These are phyloP conservation scores for Acrocalymma vagum DNA, from an alignment of 2,329 filamentous ascomycete species.

Conservation along the genomic window DNA sequence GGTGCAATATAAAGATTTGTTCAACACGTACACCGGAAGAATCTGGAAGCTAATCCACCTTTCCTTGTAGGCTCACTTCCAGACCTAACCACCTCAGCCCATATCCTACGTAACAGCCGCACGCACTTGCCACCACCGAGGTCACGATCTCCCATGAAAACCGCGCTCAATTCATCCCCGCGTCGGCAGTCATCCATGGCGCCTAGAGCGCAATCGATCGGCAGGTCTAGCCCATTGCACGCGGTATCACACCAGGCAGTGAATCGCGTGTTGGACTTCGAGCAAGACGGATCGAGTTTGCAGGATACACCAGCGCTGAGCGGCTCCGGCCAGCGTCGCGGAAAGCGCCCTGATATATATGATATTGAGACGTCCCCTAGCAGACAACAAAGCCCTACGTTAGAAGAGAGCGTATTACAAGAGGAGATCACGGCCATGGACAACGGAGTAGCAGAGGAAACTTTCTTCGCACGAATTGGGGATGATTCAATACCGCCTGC, in stretches of 20 bases:
- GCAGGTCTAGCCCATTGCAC: constrained; percentile 35
- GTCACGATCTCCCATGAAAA: constrained; percentile 71
- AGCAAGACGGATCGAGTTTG: constrained; percentile 46
- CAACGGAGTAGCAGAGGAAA: constrained; percentile 36
- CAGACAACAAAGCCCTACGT: constrained; percentile 29
- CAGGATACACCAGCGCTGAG: constrained; percentile 43
- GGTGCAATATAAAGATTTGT: no score
- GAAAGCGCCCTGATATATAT: constrained; percentile 39
- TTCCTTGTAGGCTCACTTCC: constrained; percentile 56
- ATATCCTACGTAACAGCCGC: constrained; percentile 54
- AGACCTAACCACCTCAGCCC: constrained; percentile 56
- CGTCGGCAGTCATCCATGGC: constrained; percentile 67
- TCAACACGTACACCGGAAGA: background rate
- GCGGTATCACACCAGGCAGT: constrained; percentile 51
- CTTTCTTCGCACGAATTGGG: constrained; percentile 35
- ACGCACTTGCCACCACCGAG: constrained; percentile 58
- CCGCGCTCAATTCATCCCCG: constrained; percentile 65
- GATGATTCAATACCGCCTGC: constrained; percentile 34
- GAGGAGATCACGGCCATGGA: constrained; percentile 38
- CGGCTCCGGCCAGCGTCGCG: constrained; percentile 41
- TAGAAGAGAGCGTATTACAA: constrained; percentile 44
- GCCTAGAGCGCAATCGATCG: constrained; percentile 60
- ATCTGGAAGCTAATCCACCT: constrained; percentile 3
- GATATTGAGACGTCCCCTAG: constrained; percentile 43
- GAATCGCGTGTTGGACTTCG: constrained; percentile 66